phyloP scores from a whole-genome alignment of 2,329 filamentous ascomycete species.

The Tolypocladium tundrense region DNA sequence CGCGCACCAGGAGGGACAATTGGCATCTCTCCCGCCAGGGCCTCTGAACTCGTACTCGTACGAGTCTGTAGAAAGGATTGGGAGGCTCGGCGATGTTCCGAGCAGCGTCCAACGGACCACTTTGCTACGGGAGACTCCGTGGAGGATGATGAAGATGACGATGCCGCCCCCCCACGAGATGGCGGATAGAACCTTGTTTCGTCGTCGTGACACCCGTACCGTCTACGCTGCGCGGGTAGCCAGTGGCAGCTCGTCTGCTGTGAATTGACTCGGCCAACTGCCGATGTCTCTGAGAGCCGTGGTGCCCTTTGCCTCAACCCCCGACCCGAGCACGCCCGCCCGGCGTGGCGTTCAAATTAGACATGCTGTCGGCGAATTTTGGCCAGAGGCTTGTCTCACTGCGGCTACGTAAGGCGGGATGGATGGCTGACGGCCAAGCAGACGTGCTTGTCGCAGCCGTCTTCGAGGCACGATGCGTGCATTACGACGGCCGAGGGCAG shows the following conservation, averaged over 20 bases:
- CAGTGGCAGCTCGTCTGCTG: background rate
- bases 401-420: background rate
- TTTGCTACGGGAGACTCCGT: no score
- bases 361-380: background rate
- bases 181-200: background rate
- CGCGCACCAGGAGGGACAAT: background rate
- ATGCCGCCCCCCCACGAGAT: background rate
- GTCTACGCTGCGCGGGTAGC: background rate
- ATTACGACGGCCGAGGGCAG: background rate
- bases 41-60: background rate
- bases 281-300: background rate
- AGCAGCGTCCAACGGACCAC: background rate
- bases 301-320: background rate
- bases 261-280: background rate
- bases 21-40: background rate
- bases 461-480: background rate
- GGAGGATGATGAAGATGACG: background rate
- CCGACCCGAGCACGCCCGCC: background rate
- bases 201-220: background rate
- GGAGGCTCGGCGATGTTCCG: background rate
- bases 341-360: background rate
- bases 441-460: background rate
- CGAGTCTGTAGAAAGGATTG: no score
- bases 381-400: background rate
- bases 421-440: background rate